phyloP scores from a whole-genome alignment of 768 basidiomycete species.

The Artomyces pyxidatus region DNA sequence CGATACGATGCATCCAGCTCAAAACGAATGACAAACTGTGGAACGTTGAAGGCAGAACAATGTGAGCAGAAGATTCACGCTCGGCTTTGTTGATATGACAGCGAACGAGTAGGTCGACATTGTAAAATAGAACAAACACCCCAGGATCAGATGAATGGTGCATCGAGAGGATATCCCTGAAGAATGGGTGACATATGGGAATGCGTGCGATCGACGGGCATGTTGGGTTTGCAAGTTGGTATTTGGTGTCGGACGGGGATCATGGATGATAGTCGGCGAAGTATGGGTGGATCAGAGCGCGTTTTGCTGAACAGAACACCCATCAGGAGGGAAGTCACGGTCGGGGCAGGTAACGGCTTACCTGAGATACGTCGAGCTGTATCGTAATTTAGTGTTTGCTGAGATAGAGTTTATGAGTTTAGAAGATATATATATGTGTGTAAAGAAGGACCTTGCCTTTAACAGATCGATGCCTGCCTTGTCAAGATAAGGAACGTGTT shows the following conservation, averaged over 20 bases:
- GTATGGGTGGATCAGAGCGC: constrained; percentile 43
- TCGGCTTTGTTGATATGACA: no score
- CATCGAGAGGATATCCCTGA: background rate
- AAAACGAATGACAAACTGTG: background rate
- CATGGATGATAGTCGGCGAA: constrained; percentile 37
- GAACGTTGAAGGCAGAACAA: background rate
- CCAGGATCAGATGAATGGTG: background rate
- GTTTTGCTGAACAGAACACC: constrained; percentile 37
- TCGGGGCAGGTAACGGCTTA: constrained; percentile 28
- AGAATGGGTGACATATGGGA: background rate
- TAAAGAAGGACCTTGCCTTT: constrained; percentile 36
- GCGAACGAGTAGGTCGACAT: background rate
- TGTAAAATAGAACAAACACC: background rate
- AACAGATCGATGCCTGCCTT: constrained; percentile 74
- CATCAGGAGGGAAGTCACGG: background rate
- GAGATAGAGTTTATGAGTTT: background rate
- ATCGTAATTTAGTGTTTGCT: constrained; percentile 64
- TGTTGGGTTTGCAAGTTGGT: background rate
- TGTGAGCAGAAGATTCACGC: background rate
- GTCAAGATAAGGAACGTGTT: constrained; percentile 66
- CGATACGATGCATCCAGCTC: background rate
- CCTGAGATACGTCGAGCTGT: constrained; percentile 90
- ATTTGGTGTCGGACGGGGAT: background rate
- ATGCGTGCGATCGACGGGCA: background rate
- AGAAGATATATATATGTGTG: background rate